phyloP scores from a whole-genome alignment of 2,329 filamentous ascomycete species.

The Colletotrichum godetiae region DNA sequence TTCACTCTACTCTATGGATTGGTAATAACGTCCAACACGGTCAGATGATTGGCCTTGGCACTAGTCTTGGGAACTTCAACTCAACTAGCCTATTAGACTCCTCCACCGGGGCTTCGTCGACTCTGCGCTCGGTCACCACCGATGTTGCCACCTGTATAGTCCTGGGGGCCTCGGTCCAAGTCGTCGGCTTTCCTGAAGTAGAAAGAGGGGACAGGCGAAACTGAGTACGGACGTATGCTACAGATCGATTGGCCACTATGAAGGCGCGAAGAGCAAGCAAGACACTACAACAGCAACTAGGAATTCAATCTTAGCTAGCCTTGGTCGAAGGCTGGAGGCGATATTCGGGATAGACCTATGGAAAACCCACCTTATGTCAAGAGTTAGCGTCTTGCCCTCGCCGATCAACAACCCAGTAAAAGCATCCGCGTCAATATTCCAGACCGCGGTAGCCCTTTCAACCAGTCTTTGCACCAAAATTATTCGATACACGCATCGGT shows the following conservation, averaged over 20 bases:
- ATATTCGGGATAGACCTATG: no score
- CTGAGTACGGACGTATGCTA: neutral
- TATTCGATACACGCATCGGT: no score
- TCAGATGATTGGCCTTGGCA: neutral
- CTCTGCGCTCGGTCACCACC: neutral
- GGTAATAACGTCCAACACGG: neutral
- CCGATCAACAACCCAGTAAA: no score
- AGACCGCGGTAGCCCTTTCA: no score
- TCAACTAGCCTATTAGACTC: neutral
- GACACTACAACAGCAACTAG: no score
- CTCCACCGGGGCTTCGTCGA: neutral
- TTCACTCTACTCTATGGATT: neutral
- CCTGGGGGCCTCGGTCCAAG: neutral
- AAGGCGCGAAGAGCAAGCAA: neutral
- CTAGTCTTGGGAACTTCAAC: neutral
- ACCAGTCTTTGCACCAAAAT: no score
- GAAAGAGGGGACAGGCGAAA: neutral
- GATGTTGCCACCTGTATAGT: neutral
- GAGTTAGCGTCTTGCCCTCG: no score
- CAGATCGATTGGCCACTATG: neutral
- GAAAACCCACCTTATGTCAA: no score
- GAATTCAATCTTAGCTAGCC: neutral
- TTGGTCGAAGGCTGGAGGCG: no score
- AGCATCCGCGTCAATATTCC: no score
- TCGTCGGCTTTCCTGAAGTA: neutral